These are phyloP conservation scores for Spinellus fusiger DNA, from an alignment of 192 early-diverging fungal genomes.

Conservation along the genomic window DNA sequence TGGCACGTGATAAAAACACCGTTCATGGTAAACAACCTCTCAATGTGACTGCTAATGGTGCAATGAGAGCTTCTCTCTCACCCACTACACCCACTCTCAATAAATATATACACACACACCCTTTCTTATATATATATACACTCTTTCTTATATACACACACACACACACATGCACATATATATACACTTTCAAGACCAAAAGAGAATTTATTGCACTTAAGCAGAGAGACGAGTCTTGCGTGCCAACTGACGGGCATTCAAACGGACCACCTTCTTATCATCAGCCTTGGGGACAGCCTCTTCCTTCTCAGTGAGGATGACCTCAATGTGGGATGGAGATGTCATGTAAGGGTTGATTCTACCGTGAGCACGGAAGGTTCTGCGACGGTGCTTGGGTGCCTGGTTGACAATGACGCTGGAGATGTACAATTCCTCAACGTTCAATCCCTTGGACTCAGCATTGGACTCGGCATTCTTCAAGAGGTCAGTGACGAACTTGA, in stretches of 20 bases:
- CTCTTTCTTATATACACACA: too few relatives aligned
- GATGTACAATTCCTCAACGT: slow-evolving; percentile 80
- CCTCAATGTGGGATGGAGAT: slow-evolving; percentile 92
- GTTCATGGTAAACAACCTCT: too few relatives aligned
- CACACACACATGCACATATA: too few relatives aligned
- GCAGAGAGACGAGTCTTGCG: slow-evolving; percentile 37
- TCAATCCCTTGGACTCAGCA: slow-evolving; percentile 91
- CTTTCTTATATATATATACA: too few relatives aligned
- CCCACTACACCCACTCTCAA: too few relatives aligned
- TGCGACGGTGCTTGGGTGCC: slow-evolving; percentile 91
- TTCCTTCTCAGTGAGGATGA: slow-evolving; percentile 86
- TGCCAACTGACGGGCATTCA: slow-evolving; percentile 49
- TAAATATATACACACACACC: too few relatives aligned
- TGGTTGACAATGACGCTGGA: slow-evolving; percentile 96
- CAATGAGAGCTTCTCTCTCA: too few relatives aligned
- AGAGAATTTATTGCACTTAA: too few relatives aligned
- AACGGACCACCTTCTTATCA: slow-evolving; percentile 38
- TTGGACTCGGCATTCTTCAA: slow-evolving; percentile 96
- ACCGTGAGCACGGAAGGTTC: slow-evolving; percentile 98
- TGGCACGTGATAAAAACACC: too few relatives aligned
- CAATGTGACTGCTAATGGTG: too few relatives aligned
- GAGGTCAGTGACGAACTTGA: slow-evolving; percentile 85
- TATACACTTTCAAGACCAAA: too few relatives aligned
- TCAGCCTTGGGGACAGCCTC: slow-evolving; percentile 70
- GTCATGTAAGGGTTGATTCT: slow-evolving; percentile 88